Conservation (phyloP, 345 rosid genomes). For the Barbarea vulgaris region DNA sequence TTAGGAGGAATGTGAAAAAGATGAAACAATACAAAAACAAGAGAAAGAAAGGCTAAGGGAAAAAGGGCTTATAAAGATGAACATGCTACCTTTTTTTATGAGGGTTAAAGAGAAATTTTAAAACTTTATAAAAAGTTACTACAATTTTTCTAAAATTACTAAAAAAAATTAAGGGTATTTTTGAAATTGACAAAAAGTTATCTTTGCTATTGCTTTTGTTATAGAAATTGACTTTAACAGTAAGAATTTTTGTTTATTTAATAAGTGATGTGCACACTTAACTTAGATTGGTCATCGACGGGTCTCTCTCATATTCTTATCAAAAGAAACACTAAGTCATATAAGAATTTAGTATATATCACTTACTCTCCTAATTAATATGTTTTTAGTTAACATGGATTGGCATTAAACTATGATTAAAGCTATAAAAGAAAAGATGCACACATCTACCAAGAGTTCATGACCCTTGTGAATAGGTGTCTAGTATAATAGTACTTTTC, state of each 20-base stretch:
- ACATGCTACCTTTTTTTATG: slow-evolving; percentile 28
- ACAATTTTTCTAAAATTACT: slow-evolving; percentile 6
- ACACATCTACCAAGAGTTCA: neutral
- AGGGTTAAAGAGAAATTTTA: slow-evolving; percentile 28
- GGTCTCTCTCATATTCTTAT: slow-evolving; percentile 30
- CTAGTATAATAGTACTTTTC: neutral
- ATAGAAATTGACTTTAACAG: slow-evolving; percentile 38
- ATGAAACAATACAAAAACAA: neutral
- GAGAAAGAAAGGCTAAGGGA: slow-evolving; percentile 23
- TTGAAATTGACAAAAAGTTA: slow-evolving; percentile 34
- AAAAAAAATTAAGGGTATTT: slow-evolving; percentile 19
- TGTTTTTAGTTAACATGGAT: slow-evolving; percentile 8
- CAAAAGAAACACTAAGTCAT: slow-evolving; percentile 26
- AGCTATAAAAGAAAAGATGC: neutral
- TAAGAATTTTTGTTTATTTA: neutral
- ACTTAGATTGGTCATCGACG: slow-evolving; percentile 30
- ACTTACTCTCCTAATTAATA: neutral
- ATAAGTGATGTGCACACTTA: slow-evolving; percentile 34
- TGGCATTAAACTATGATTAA: slow-evolving; percentile 1
- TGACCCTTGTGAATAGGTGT: neutral
- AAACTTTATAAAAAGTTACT: slow-evolving; percentile 26
- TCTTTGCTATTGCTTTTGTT: slow-evolving; percentile 35
- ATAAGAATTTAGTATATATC: neutral
- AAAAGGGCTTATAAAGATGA: slow-evolving; percentile 33
- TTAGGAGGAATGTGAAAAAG: neutral